phyloP scores from a whole-genome alignment of 345 rosid genomes.

The Cochlearia excelsa region DNA sequence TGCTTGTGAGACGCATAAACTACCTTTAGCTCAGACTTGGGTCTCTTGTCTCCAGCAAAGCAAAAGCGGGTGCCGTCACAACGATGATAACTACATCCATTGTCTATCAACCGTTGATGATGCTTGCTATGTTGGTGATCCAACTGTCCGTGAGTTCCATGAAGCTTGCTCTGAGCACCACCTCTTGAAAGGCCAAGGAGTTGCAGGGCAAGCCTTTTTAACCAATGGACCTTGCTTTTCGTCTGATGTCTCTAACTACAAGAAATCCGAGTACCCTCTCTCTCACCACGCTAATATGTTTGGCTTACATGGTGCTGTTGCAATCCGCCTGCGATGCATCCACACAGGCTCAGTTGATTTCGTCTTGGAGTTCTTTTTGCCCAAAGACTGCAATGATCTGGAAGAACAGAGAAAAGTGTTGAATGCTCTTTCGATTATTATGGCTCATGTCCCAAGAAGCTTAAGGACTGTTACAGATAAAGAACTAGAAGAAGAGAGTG shows the following conservation, averaged over 20 bases:
- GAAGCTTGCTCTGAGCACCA: slow-evolving; percentile 97
- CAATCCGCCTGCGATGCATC: slow-evolving; percentile 71
- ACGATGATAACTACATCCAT: slow-evolving; percentile 57
- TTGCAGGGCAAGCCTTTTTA: slow-evolving; percentile 35
- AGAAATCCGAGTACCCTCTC: slow-evolving; percentile 79
- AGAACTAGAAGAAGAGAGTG: slow-evolving; percentile 67
- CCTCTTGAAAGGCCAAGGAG: slow-evolving; percentile 76
- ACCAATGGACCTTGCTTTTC: slow-evolving; percentile 89
- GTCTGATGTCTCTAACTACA: slow-evolving; percentile 55
- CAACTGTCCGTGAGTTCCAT: slow-evolving; percentile 55
- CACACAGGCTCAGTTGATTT: slow-evolving; percentile 66
- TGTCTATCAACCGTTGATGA: slow-evolving; percentile 82
- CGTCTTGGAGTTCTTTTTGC: slow-evolving; percentile 91
- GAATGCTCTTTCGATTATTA: slow-evolving; percentile 56
- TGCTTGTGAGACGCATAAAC: slow-evolving; percentile 68
- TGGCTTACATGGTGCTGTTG: slow-evolving; percentile 72
- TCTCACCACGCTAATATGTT: slow-evolving; percentile 89
- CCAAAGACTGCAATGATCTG: slow-evolving; percentile 55
- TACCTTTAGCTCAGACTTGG: slow-evolving; percentile 42
- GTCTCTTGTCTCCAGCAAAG: slow-evolving; percentile 70
- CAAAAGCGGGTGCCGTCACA: slow-evolving; percentile 80
- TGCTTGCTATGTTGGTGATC: slow-evolving; percentile 65
- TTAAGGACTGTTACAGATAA: slow-evolving; percentile 70
- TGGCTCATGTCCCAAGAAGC: slow-evolving; percentile 65
- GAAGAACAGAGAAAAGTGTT: slow-evolving; percentile 72